Evolutionary conservation across 148 eudicot genomes (phyloP).

Genomic region (Spergularia bocconei): DNA sequence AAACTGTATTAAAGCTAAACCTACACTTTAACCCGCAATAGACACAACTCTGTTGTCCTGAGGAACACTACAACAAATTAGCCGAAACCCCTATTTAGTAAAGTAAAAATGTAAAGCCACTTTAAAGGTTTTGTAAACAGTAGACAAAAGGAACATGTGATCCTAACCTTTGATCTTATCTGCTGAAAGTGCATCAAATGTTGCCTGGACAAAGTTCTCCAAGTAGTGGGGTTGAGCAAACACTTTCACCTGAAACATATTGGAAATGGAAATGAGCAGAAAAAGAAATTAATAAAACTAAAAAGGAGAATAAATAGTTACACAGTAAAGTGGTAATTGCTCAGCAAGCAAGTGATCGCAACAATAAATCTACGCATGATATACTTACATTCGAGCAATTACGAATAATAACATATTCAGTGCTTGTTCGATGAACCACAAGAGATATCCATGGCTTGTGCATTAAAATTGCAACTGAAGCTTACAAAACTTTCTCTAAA

Average conservation of each 20-base stretch:
- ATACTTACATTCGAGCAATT: too few relatives aligned
- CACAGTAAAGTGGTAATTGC: not conserved
- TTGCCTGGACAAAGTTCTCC: constrained; percentile 83
- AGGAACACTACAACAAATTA: not conserved
- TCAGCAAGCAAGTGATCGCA: not conserved
- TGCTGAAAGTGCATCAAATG: constrained; percentile 83
- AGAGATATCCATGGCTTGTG: not conserved
- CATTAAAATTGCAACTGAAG: not conserved
- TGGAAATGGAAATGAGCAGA: not conserved
- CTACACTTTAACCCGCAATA: not conserved
- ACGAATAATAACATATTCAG: not conserved
- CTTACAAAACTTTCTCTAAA: not conserved
- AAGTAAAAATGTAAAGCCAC: not conserved
- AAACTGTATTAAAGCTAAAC: not conserved
- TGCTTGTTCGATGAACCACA: not conserved
- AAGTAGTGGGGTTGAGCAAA: constrained; percentile 82
- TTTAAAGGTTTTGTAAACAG: not conserved
- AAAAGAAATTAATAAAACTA: not conserved
- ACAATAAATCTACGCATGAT: not conserved
- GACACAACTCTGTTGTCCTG: not conserved
- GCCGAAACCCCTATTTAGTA: not conserved
- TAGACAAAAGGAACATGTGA: not conserved
- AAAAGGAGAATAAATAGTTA: not conserved
- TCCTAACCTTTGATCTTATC: constrained; percentile 53
- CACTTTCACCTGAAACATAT: constrained; percentile 53